These are phyloP conservation scores for Volvox reticuliferus DNA, from an alignment of 139 green algal species.

Conservation along the genomic window DNA sequence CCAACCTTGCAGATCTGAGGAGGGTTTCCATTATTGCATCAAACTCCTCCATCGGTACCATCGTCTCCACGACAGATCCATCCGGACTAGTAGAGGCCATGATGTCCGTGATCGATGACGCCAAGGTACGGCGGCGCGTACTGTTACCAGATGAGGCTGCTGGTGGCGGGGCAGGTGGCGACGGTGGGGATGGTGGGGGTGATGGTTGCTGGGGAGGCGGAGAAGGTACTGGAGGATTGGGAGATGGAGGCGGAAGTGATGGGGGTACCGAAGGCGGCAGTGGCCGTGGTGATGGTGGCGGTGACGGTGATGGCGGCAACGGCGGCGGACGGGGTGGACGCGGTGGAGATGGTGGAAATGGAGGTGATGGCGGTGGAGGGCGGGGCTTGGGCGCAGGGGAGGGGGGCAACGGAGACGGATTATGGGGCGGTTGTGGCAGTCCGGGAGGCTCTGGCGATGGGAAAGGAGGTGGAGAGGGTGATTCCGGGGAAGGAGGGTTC, in stretches of 20 bases:
- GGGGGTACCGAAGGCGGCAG: no score
- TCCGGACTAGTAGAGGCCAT: no score
- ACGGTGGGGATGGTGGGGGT: no score
- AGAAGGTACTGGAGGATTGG: neutral
- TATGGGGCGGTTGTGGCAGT: neutral
- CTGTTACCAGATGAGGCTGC: no score
- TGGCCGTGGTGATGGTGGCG: no score
- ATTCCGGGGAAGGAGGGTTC: neutral
- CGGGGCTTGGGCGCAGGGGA: no score
- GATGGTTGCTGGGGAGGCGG: no score
- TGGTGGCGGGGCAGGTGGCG: neutral
- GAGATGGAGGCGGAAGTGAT: neutral
- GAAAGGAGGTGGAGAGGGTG: neutral
- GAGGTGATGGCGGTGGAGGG: neutral
- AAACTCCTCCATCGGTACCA: neutral
- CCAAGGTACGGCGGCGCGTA: no score
- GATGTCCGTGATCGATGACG: no score
- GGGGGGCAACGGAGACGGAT: neutral
- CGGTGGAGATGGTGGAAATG: neutral
- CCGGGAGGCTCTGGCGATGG: neutral
- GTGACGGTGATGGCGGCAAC: no score
- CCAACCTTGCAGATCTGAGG: neutral
- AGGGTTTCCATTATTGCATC: neutral
- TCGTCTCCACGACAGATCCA: neutral
- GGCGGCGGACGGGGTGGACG: neutral